Conservation (phyloP, 768 basidiomycete species). For the Hygrophoropsis aurantiaca region DNA sequence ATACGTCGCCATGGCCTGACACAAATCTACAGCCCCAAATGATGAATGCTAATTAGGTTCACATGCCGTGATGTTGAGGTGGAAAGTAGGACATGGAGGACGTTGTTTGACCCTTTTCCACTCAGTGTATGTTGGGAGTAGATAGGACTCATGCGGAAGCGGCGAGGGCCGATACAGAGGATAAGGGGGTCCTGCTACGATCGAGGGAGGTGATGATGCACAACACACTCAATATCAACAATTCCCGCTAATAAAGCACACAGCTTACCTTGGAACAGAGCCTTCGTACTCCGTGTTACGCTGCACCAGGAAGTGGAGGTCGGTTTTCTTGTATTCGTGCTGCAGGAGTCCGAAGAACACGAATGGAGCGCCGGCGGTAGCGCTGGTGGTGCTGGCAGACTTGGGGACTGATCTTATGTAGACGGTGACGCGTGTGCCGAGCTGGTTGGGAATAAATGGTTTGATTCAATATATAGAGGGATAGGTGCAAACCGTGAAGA, state of each 20-base stretch:
- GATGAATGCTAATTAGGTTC: no score
- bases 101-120: conserved; percentile 91
- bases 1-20: no score
- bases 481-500: no score
- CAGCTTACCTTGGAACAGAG: conserved; percentile 90
- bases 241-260: no score
- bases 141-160: conserved; percentile 80
- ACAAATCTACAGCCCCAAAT: no score
- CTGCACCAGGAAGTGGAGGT: conserved; percentile 89
- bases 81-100: no score
- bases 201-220: no score
- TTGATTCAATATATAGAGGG: no score
- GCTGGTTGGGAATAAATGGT: conserved; percentile 44
- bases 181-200: conserved; percentile 93
- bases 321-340: conserved; percentile 95
- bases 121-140: conserved; percentile 92
- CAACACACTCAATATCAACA: no score
- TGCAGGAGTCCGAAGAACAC: conserved; percentile 81
- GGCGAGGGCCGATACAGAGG: conserved; percentile 85
- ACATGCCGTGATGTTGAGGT: no score
- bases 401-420: conserved; percentile 74
- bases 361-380: conserved; percentile 52
- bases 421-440: conserved; percentile 79
- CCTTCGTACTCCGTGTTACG: conserved; percentile 92
- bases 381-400: conserved; percentile 40